Evolutionary conservation across 2,329 filamentous ascomycete genomes (phyloP), one percentile per base, ranked within the genome.

Genomic region (Sphaerulina vaccinii): DNA sequence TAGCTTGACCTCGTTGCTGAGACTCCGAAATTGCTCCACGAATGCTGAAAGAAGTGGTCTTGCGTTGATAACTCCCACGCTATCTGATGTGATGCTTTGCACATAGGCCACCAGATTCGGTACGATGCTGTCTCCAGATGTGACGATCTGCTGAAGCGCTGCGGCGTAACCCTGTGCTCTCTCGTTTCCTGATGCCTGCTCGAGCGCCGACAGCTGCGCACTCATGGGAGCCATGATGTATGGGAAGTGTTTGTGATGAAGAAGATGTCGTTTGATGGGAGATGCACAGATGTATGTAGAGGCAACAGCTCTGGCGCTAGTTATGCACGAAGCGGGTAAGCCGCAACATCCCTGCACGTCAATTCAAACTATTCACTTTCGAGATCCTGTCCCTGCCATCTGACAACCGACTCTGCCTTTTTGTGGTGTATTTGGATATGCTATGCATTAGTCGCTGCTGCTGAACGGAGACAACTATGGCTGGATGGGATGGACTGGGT

Each of bases 1-100:
- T 63, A 95, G 86, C 73, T 86, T 86, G 56, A 85, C 75, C 54
- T 87, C 82, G 36, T 82, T 71, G 60, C 83, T 79, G 51, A 90
- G 75, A 16, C 73, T 71, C 55, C 79, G 74, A 61, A 95, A 85
- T 13, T 79, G 75, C 36, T 74, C 65, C 59, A 87, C 78, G 66
- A 95, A 88, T 51, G 75, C 73, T 49, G 79, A 77, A 55, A 95
- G 82, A 10, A 93, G 78, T 13, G 83, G 79, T 5, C 88, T 83
- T 4, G 87, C 84, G 23, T 84, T 79, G n/a, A 93, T 87, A 61
- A 92, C 84, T 63, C 87, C 87, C 48, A 91, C 79, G 18, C 79
- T 78, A 62, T 88, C 84, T 58, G 75, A 78, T 58, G 91, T 81
- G 47, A 91, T 78, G 43, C 79, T 81, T 35, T 61, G 59, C 2